phyloP scores from a whole-genome alignment of 768 basidiomycete genomes.

The Dendrothele bispora region DNA sequence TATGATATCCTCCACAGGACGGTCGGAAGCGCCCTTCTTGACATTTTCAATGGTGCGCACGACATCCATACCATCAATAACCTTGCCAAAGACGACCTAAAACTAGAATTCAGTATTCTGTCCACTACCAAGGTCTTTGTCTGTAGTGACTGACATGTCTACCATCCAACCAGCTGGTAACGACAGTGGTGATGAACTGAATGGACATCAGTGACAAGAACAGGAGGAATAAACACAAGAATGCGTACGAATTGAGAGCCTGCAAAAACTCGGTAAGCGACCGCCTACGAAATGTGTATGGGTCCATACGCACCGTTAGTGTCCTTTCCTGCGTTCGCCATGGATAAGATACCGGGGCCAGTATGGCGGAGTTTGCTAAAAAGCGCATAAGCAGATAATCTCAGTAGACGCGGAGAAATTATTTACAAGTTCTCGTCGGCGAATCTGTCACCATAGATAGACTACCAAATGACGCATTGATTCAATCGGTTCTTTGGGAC shows the following conservation, averaged over 20 bases:
- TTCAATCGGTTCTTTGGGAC: conserved; percentile 5
- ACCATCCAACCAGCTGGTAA: conserved; percentile 89
- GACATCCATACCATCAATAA: conserved; percentile 91
- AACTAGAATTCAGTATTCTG: background rate
- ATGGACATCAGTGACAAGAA: conserved; percentile 11
- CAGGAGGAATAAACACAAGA: background rate
- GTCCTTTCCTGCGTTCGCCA: conserved; percentile 93
- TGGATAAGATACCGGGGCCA: conserved; percentile 82
- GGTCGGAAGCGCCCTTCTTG: conserved; percentile 67
- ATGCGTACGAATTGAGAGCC: conserved; percentile 85
- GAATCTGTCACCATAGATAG: conserved; percentile 90
- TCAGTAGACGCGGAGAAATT: background rate
- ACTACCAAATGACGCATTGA: conserved; percentile 37
- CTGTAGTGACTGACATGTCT: conserved; percentile 62
- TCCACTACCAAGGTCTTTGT: background rate
- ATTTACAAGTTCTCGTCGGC: conserved; percentile 94
- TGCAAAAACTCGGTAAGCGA: conserved; percentile 23
- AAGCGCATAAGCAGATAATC: conserved; percentile 5
- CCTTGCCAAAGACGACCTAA: conserved; percentile 90
- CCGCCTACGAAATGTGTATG: background rate
- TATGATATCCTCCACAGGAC: conserved; percentile 72
- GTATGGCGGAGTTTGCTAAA: conserved; percentile 93
- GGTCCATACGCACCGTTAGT: conserved; percentile 82
- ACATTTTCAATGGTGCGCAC: conserved; percentile 76
- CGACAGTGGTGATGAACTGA: conserved; percentile 90